Conservation (phyloP, 805 yeast species). For the Ogataea nonfermentans region DNA sequence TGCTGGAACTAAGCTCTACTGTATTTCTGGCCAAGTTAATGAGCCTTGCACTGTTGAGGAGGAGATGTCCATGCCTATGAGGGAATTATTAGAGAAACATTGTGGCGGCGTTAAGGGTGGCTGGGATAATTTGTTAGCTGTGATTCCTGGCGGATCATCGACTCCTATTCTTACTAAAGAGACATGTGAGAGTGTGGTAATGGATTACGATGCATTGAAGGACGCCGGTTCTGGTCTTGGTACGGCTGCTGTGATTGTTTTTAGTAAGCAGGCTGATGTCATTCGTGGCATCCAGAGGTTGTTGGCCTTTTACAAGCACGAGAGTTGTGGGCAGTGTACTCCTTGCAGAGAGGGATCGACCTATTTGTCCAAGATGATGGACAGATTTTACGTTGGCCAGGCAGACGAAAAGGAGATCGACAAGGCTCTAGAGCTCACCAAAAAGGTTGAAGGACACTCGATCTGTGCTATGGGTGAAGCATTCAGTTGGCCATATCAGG, state of each 20-base stretch:
- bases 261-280: conserved; percentile 84
- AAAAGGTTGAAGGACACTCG: conserved; percentile 88
- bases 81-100: conserved; percentile 79
- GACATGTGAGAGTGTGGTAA: conserved; percentile 63
- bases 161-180: conserved; percentile 77
- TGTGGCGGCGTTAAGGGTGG: conserved; percentile 92
- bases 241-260: conserved; percentile 89
- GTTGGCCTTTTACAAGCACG: conserved; percentile 83
- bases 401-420: conserved; percentile 81
- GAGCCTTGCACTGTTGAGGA: conserved; percentile 93
- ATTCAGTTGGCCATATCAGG: conserved; percentile 93
- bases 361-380: conserved; percentile 82
- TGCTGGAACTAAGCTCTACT: conserved; percentile 77
- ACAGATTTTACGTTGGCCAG: conserved; percentile 74
- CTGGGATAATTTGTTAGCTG: conserved; percentile 87
- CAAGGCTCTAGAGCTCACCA: conserved; percentile 77
- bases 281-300: conserved; percentile 84
- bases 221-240: conserved; percentile 88
- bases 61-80: conserved; percentile 87
- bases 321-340: conserved; percentile 92
- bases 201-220: conserved; percentile 86
- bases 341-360: conserved; percentile 95
- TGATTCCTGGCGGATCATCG: conserved; percentile 88
- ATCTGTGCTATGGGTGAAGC: conserved; percentile 93
- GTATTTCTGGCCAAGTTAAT: conserved; percentile 88